phyloP scores from a whole-genome alignment of 352 stramenopile species.

The Phytopythium boreale region DNA sequence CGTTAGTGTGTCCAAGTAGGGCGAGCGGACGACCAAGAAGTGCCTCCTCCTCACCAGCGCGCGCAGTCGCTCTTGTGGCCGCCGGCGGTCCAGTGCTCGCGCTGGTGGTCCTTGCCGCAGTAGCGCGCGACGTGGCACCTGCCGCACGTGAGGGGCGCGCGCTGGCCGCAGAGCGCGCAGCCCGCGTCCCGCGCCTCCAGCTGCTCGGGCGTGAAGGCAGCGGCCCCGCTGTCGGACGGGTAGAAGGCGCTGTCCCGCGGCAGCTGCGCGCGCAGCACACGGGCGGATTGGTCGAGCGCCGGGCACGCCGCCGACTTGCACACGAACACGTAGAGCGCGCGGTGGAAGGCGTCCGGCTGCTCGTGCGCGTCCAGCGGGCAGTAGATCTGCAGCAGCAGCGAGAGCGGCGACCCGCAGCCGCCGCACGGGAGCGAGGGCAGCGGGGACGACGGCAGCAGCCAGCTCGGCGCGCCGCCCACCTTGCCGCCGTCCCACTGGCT shows the following conservation, averaged over 20 bases:
- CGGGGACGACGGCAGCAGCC: slow-evolving; percentile 66
- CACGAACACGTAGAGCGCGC: slow-evolving; percentile 91
- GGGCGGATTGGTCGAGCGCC: slow-evolving; percentile 46
- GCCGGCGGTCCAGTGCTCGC: slow-evolving; percentile 69
- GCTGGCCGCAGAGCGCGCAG: slow-evolving; percentile 66
- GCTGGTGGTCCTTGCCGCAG: slow-evolving; percentile 74
- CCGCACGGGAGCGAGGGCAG: slow-evolving; percentile 53
- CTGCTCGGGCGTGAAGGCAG: slow-evolving; percentile 8
- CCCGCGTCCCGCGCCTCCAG: slow-evolving; percentile 16
- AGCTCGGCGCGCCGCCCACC: slow-evolving; percentile 85
- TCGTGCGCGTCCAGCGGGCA: slow-evolving; percentile 90
- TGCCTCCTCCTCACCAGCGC: slow-evolving; percentile 51
- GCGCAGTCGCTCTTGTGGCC: slow-evolving; percentile 68
- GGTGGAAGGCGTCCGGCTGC: slow-evolving; percentile 88
- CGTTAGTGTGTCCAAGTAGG: background rate
- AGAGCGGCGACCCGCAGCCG: slow-evolving; percentile 45
- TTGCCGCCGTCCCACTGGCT: slow-evolving; percentile 92
- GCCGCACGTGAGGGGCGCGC: slow-evolving; percentile 63
- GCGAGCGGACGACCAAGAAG: background rate
- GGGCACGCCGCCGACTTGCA: slow-evolving; percentile 73
- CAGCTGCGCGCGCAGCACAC: slow-evolving; percentile 85
- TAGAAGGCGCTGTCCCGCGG: slow-evolving; percentile 90
- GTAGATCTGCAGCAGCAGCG: slow-evolving; percentile 92
- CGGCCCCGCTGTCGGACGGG: slow-evolving; percentile 38
- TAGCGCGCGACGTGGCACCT: slow-evolving; percentile 75